A percentile compares a stretch with the other conserved stretches of the same genome.
Evolutionary conservation across 257 asterid species (phyloP).

Genomic region (Cordia subcordata): DNA sequence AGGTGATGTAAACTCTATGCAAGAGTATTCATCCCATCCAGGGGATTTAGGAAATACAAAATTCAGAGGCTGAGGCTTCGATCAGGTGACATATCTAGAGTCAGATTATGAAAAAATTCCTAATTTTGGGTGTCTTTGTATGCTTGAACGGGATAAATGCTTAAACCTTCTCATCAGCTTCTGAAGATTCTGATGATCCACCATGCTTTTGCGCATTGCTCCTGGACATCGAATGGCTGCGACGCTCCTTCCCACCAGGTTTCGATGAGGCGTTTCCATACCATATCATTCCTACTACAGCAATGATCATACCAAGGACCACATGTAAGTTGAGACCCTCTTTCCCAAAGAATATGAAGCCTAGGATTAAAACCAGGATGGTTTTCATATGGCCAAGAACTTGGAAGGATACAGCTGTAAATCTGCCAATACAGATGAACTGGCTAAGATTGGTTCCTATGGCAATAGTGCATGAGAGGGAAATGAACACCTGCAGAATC

Average conservation of each 20-base stretch:
- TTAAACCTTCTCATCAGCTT: conserved; percentile 68
- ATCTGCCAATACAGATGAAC: conserved; percentile 96
- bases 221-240: conserved; percentile 41
- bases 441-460: conserved; percentile 93
- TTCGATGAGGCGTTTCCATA: conserved; percentile 89
- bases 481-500: conserved; percentile 25
- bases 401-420: conserved; percentile 92
- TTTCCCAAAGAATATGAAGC: conserved; percentile 81
- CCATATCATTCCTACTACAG: conserved; percentile 89
- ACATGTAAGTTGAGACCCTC: conserved; percentile 88
- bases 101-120: conserved; percentile 31
- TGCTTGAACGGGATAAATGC: conserved; percentile 28
- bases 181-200: conserved; percentile 75
- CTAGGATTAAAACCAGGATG: conserved; percentile 78
- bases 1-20: conserved; percentile 25
- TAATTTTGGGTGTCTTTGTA: conserved; percentile 36
- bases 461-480: conserved; percentile 83
- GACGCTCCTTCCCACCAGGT: conserved; percentile 93
- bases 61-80: conserved; percentile 32
- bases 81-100: conserved; percentile 37
- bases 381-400: conserved; percentile 97
- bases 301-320: conserved; percentile 81
- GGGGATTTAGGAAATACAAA: conserved; percentile 37
- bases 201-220: conserved; percentile 40
- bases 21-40: conserved; percentile 16